Evolutionary conservation across 306 rosid genomes (phyloP), one percentile per base, ranked within the genome.

Genomic region (Rosa lucieae): DNA sequence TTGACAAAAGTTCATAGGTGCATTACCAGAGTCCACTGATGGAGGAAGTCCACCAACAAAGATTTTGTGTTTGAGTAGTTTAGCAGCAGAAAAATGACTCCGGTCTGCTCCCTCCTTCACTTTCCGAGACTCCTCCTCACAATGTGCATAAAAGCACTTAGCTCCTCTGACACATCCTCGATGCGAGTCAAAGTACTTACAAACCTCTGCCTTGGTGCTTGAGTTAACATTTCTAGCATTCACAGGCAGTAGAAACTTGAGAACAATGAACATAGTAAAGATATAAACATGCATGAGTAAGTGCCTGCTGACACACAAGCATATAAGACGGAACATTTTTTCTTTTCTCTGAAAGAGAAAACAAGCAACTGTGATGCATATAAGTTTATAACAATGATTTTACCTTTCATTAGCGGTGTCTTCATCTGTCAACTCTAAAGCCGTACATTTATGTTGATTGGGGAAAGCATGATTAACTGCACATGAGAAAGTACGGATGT

Each of bases 41-140:
- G 77, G 44, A 75, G 85, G 85, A 65, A 80, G 85, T 47, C 87
- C 89, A 53, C 87, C 87, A 3, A 83, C 89, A 49, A 78, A 86
- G 56, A 83, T 79, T 75, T 70, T 75, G 73, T 68, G 73, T 62
- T 72, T 70, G 9, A 61, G 55, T 17, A 65, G 40, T 52, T 12
- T n/a, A 21, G 63, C 61, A 48, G 67, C 63, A 75, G 43, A 75
- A 70, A 44, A 77, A 70, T 26, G 39, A 39, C 26, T 17, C 1
- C 10, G 67, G 49, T 15, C 48, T 47, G 59, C 65, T 80, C 81
- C 81, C 39, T 67, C 81, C 67, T 78, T 74, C 78, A 58, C 11
- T 21, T 59, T 81, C 67, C 8, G 35, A 29, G 14, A 49, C 44
- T 55, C 81, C 70, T 74, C 80, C 65, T 62, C 81, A 55, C 72